Evolutionary conservation across 805 yeast genomes (phyloP).

Genomic region (Blastobotrys peoriensis): DNA sequence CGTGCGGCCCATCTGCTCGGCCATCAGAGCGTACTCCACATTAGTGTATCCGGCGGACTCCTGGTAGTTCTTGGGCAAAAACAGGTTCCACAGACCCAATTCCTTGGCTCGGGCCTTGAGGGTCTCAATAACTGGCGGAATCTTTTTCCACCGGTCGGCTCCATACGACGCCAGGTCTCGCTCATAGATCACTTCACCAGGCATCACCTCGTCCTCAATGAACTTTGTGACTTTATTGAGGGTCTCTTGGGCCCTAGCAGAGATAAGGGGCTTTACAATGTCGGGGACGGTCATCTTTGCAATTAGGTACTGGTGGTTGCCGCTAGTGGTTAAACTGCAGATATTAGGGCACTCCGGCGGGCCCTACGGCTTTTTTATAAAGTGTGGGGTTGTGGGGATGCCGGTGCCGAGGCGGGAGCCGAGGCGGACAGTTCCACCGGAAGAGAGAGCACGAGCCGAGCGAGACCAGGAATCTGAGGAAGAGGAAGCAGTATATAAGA

Average conservation of each 20-base stretch:
- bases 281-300: constrained; percentile 29
- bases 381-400: too few species aligned
- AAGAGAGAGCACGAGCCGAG: too few species aligned
- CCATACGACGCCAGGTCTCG: constrained; percentile 38
- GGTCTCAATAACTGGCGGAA: constrained; percentile 45
- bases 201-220: constrained; percentile 51
- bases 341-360: too few species aligned
- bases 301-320: too few species aligned
- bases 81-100: constrained; percentile 57
- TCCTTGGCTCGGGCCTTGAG: constrained; percentile 47
- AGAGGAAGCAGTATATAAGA: too few species aligned
- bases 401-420: too few species aligned
- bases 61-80: constrained; percentile 41
- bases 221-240: constrained; percentile 39
- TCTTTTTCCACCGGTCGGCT: constrained; percentile 39
- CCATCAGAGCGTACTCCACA: constrained; percentile 61
- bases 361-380: too few species aligned
- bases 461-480: too few species aligned
- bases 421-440: too few species aligned
- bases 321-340: too few species aligned
- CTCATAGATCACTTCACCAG: constrained; percentile 45
- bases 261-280: constrained; percentile 31
- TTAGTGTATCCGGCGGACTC: constrained; percentile 56
- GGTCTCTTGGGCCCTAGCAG: constrained; percentile 32
- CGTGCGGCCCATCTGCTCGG: constrained; percentile 52